These are phyloP conservation scores for Acanthamoeba triangularis DNA, from an alignment of 208 protist genomes.

Conservation along the genomic window DNA sequence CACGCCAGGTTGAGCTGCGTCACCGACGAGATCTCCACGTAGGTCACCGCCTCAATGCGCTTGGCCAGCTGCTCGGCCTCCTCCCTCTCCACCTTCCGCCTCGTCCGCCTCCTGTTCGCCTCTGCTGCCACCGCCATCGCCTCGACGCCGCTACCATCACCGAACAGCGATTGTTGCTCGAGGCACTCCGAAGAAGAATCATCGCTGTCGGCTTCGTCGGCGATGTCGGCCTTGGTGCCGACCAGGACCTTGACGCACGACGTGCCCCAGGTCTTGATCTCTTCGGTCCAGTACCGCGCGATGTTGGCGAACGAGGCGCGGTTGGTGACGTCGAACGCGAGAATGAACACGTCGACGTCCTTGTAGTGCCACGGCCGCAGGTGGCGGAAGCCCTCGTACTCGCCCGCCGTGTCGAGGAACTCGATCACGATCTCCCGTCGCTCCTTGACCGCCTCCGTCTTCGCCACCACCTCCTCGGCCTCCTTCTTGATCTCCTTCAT, in stretches of 20 bases:
- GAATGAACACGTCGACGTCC: slow-evolving; percentile 24
- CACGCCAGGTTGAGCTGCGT: slow-evolving; percentile 92
- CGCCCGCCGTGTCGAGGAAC: slow-evolving; percentile 18
- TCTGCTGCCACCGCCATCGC: background rate
- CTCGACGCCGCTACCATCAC: background rate
- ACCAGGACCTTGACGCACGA: background rate
- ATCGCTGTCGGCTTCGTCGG: background rate
- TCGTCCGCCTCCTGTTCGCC: background rate
- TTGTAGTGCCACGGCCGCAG: slow-evolving; percentile 37
- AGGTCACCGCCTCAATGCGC: slow-evolving; percentile 91
- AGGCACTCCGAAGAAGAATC: background rate
- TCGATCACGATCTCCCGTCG: slow-evolving; percentile 11
- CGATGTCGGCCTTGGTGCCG: slow-evolving; percentile 10
- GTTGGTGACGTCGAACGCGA: slow-evolving; percentile 7
- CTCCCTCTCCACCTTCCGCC: slow-evolving; percentile 77
- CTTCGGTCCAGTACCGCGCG: background rate
- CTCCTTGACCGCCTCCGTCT: background rate
- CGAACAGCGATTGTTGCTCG: background rate
- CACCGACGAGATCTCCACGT: slow-evolving; percentile 95
- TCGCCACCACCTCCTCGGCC: background rate
- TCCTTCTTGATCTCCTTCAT: background rate
- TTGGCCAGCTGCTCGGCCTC: slow-evolving; percentile 83
- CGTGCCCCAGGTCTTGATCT: background rate
- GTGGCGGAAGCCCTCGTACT: slow-evolving; percentile 37
- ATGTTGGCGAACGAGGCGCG: background rate